Evolutionary conservation across 371 early-diverging fungal genomes (phyloP), one percentile per base, ranked within the genome.

Genomic region (Encephalitozoon romaleae): DNA sequence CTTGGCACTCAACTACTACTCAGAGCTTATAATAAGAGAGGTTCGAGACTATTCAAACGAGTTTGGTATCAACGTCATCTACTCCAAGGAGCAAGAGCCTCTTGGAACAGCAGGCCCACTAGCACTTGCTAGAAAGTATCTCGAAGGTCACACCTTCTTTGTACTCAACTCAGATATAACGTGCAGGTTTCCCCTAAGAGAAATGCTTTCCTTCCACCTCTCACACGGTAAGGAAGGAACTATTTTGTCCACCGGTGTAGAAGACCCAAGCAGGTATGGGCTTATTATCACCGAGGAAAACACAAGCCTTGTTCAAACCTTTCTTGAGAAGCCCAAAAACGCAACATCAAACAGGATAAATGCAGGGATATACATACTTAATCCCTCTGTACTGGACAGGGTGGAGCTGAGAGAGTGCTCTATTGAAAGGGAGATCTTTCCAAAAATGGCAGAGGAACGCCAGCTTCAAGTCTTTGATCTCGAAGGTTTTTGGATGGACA

Each of bases 401-500:
- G 94, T 98, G 78, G 88, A 90, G 87, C 86, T 90, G 77, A 81
- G 54, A 34, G 79, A 68, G 34, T 78, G 76, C 70, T 82, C 82
- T 0, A 72, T 83, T 72, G 98, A 98, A 85, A 95, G 92, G 84
- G 97, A 96, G 82, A 88, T 95, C 5, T 97, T 98, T 87, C 97
- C 97, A 18, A 72, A 54, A 59, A 92, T 98, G 89, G 95, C 95
- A 15, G 81, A 84, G 26, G 91, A 91, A 67, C 81, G 84, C 15
- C 88, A 91, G 81, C 88, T 98, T 59, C 91, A 91, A 83, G 88
- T 91, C 34, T 94, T 92, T 85, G 91, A 92, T 15, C 88, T 96
- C 41, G 90, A 93, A 63, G 95, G 96, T 67, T 96, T 91, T 89
- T 98, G 98, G 98, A 94, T 94, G 94, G 98, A 98, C 84, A 95